These are phyloP conservation scores for Pseudozyma sp. DNA, from an alignment of 1,284 basidiomycete species.

Conservation along the genomic window DNA sequence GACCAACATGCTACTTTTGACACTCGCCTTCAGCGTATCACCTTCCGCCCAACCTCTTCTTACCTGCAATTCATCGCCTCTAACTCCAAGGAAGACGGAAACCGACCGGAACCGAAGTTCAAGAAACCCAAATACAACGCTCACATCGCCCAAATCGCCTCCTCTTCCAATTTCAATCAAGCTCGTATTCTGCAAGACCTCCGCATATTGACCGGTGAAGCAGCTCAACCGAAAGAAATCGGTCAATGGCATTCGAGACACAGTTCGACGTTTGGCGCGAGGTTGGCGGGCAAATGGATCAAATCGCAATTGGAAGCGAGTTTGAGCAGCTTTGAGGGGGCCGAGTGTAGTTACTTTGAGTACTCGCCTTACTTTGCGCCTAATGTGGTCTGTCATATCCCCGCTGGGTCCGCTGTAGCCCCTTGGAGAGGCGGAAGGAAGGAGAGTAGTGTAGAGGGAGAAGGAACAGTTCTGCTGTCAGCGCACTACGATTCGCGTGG, in stretches of 20 bases:
- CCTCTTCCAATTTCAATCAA: slow-evolving; percentile 18
- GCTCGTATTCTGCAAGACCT: slow-evolving; percentile 32
- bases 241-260: slow-evolving; percentile 44
- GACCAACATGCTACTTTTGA: slow-evolving; percentile 27
- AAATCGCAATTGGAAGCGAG: slow-evolving; percentile 25
- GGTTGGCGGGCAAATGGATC: slow-evolving; percentile 48
- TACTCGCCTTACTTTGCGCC: slow-evolving; percentile 50
- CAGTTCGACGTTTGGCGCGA: slow-evolving; percentile 47
- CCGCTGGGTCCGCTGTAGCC: not conserved
- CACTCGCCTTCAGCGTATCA: slow-evolving; percentile 26
- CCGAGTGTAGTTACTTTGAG: slow-evolving; percentile 26
- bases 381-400: slow-evolving; percentile 53
- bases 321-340: slow-evolving; percentile 23
- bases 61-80: not conserved
- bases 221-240: slow-evolving; percentile 14
- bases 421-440: not conserved
- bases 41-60: slow-evolving; percentile 15
- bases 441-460: slow-evolving; percentile 2
- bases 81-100: slow-evolving; percentile 1
- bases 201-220: slow-evolving; percentile 50
- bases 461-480: slow-evolving; percentile 61
- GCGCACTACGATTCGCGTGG: slow-evolving; percentile 66
- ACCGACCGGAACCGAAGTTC: slow-evolving; percentile 25
- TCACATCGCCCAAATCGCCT: slow-evolving; percentile 31
- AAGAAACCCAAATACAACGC: slow-evolving; percentile 36